A percentile compares a stretch with the other conserved stretches of the same genome.
Evolutionary conservation across 148 eudicot species (phyloP).

Genomic region (Diospyros kaki): DNA sequence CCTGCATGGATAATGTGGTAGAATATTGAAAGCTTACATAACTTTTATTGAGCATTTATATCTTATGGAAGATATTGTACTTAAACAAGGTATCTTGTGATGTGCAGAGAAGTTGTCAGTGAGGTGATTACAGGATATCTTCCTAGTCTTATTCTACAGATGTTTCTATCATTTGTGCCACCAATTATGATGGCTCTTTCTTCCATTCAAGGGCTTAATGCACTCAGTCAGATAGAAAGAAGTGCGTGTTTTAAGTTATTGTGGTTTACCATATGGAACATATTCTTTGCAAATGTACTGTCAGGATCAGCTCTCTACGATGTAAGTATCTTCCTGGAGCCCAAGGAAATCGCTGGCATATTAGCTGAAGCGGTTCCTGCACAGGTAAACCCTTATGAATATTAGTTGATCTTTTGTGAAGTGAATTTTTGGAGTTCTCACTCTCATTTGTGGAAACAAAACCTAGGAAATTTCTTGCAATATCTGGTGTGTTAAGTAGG

Average conservation of each 20-base stretch:
- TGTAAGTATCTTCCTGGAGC: constrained; percentile 53
- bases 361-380: constrained; percentile 79
- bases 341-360: constrained; percentile 53
- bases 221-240: constrained; percentile 66
- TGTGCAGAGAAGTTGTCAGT: constrained; percentile 58
- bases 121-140: constrained; percentile 82
- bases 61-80: background rate
- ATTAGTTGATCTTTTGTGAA: background rate
- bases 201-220: constrained; percentile 71
- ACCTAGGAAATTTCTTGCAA: background rate
- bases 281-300: constrained; percentile 76
- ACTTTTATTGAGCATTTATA: background rate
- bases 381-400: constrained; percentile 41
- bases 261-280: constrained; percentile 77
- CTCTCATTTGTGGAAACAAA: background rate
- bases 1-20: background rate
- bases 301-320: constrained; percentile 68
- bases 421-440: background rate
- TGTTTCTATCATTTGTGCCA: constrained; percentile 57
- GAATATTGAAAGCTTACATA: background rate
- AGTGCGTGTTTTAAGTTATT: constrained; percentile 77
- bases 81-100: constrained; percentile 5
- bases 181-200: constrained; percentile 69
- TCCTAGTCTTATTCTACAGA: constrained; percentile 80
- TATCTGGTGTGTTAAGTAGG: background rate